Evolutionary conservation across 768 basidiomycete genomes (phyloP).

Genomic region (Lentinula raphanica): DNA sequence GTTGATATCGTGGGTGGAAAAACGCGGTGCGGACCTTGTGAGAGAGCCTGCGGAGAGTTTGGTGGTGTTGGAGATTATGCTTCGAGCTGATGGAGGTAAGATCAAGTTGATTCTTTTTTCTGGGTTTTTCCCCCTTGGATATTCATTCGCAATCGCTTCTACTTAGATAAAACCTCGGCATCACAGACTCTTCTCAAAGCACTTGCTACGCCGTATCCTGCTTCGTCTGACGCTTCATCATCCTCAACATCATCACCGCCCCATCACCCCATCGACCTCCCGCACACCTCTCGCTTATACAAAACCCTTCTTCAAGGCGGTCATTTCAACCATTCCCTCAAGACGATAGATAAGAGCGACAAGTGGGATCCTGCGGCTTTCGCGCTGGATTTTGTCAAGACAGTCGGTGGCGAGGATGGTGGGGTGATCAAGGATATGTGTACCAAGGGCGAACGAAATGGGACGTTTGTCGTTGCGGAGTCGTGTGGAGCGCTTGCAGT

Average conservation of each 20-base stretch:
- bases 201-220: constrained; percentile 53
- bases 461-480: constrained; percentile 73
- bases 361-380: constrained; percentile 57
- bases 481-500: constrained; percentile 58
- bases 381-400: constrained; percentile 50
- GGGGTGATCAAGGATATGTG: constrained; percentile 47
- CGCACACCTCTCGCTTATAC: constrained; percentile 79
- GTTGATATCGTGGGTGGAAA: constrained; percentile 64
- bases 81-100: constrained; percentile 80
- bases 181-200: constrained; percentile 55
- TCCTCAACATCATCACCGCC: constrained; percentile 35
- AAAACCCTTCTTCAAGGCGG: constrained; percentile 90
- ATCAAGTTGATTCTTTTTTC: constrained; percentile 10
- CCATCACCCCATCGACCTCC: constrained; percentile 72
- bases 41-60: constrained; percentile 79
- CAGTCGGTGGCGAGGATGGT: constrained; percentile 50
- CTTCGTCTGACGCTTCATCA: constrained; percentile 21
- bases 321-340: constrained; percentile 67
- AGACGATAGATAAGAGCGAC: constrained; percentile 44
- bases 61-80: constrained; percentile 75
- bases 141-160: not conserved
- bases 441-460: constrained; percentile 47
- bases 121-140: not conserved
- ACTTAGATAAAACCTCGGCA: constrained; percentile 64
- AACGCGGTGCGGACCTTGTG: constrained; percentile 55